Conservation (phyloP, 148 eudicot genomes). For the Bassia scoparia region DNA sequence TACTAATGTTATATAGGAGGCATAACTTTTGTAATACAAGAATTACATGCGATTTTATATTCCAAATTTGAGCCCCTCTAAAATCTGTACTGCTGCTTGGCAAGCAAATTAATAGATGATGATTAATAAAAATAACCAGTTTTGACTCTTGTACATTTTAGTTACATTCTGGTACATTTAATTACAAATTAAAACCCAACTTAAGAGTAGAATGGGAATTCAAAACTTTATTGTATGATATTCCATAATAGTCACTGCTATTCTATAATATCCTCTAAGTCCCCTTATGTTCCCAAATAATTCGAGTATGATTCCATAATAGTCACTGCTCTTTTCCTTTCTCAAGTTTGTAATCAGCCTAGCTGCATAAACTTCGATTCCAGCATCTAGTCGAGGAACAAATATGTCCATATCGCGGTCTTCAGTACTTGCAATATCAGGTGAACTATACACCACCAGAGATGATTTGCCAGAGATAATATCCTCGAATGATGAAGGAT, state of each 20-base stretch:
- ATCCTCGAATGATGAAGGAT: constrained; percentile 62
- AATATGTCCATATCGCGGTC: constrained; percentile 7
- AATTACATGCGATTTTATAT: too few relatives aligned
- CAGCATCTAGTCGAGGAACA: constrained; percentile 31
- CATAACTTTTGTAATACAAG: too few relatives aligned
- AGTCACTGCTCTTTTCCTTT: constrained; percentile 34
- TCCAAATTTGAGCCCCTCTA: constrained; percentile 4
- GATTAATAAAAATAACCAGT: background rate
- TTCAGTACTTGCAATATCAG: background rate
- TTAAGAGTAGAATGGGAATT: too few relatives aligned
- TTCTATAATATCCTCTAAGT: too few relatives aligned
- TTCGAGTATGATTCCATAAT: too few relatives aligned
- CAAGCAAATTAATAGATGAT: background rate
- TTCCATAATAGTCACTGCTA: too few relatives aligned
- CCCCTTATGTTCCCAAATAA: too few relatives aligned
- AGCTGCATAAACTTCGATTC: constrained; percentile 40
- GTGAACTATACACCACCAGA: background rate
- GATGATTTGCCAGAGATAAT: background rate
- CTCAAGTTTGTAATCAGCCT: constrained; percentile 34
- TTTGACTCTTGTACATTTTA: background rate
- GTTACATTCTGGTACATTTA: background rate
- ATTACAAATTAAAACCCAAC: too few relatives aligned
- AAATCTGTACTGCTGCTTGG: background rate
- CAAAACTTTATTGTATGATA: too few relatives aligned
- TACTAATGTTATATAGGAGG: too few relatives aligned